Base-by-base conservation (phyloP, 1,139 yeast species). In the Petasospora fabianii region DNA sequence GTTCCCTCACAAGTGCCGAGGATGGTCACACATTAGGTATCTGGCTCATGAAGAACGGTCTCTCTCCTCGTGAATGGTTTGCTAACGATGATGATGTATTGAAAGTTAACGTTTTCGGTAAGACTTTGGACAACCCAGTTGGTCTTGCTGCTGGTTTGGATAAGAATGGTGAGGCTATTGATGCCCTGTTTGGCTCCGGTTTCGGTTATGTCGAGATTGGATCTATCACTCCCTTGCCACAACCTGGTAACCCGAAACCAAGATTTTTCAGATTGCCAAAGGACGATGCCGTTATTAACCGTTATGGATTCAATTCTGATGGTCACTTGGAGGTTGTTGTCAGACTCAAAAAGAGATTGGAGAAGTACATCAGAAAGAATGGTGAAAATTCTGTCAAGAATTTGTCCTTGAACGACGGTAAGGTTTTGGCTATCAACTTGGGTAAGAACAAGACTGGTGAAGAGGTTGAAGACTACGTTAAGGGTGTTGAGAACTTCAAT, bases 71-170 rank as follows among this genome's bases (percentile, higher is more conserved):
- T 43, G 65, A 83, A 41, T 69, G 69, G 46, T 71, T 70, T 35
- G 85, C 79, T 46, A 64, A 65, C 29, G 81, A 75, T 46, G 75
- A 75, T 43, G 73, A 72, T 4, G 62, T 65, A 5, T 66, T 84
- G 49, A 66, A 74, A 8, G 87, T 81, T 13, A 59, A 73, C 31
- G 83, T 80, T 1, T 84, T 84, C 58, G 88, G 87, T 6, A 72
- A 68, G 37, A 64, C 57, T 1, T 64, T 90, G 55, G 69, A 73
- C 22, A 81, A 81, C 41, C 97, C 97, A 16, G 68, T 90, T 42
- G 97, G 97, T 7, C 72, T 90, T 53, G 97, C 97, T 35, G 97
- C 98, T 24, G 98, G 98, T 11, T 73, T 90, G 49, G 98, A 90
- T 61, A 90, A 90, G 62, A 84, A 90, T 54, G 98, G 88, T 37